Base-by-base conservation (phyloP, 768 basidiomycete genomes). In the Hebeloma cylindrosporum region DNA sequence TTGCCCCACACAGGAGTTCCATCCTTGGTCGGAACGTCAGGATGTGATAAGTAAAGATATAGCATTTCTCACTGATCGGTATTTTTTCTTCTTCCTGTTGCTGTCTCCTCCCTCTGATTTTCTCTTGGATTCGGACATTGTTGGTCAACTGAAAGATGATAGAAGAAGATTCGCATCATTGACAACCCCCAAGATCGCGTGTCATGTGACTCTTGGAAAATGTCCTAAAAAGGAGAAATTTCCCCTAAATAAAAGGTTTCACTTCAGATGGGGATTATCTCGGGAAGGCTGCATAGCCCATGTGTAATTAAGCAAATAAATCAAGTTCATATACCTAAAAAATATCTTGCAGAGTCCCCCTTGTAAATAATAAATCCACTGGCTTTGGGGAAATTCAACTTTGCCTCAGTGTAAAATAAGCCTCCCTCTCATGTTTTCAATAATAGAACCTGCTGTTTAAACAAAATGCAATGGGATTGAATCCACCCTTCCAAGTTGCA, bases 1-100 rank as follows among this genome's bases (percentile, higher is more conserved):
- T 80, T 87, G 16, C 67, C 74, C 82, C 83, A 84, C 21, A 82
- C 73, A 13, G 81, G 75, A 2, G 79, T 78, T 4, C 85, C 85
- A 55, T 86, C 83, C 85, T 87, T 51, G n/a, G n/a, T n/a, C n/a
- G 3, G 11, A 23, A 27, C 17, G 33, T 10, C 25, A 27, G 11
- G 34, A 27, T 25, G 11, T 6, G 18, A 14, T 29, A 33, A 31
- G 20, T 11, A 10, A 11, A 22, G n/a, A 21, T 33, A 14, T n/a
- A 22, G 17, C 32, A 18, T 10, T 27, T 25, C 73, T 60, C 54
- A 79, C 78, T 37, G 79, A 75, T 31, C 72, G 69, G 50, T 77
- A 78, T 52, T 74, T 78, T 60, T 72, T 76, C 60, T 74, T 77
- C 39, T 63, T 64, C 48, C 48, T 63, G 11, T 54, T 61, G 40